phyloP scores from a whole-genome alignment of 129 eudicot genomes.

The Helianthus tuberosus region DNA sequence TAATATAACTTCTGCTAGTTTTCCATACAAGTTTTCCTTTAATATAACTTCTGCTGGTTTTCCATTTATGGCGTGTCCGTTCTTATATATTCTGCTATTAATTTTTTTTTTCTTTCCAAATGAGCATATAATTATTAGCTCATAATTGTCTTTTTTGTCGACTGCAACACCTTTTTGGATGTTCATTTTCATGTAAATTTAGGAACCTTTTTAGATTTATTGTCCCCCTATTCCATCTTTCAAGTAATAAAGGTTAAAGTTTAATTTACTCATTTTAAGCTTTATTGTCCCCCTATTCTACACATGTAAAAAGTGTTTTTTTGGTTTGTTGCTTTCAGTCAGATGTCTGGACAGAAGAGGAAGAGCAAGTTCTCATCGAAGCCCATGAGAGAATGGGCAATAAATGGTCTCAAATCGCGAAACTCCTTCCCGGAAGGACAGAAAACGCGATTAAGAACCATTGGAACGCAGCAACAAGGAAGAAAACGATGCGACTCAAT shows the following conservation, averaged over 20 bases:
- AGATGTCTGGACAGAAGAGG: slow-evolving; percentile 66
- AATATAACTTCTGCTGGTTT: no score
- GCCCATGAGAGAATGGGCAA: slow-evolving; percentile 55
- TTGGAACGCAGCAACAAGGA: slow-evolving; percentile 73
- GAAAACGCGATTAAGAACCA: slow-evolving; percentile 75
- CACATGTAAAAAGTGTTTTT: not conserved
- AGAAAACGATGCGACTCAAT: slow-evolving; percentile 40
- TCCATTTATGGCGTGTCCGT: no score
- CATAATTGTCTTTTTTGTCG: not conserved
- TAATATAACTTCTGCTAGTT: no score
- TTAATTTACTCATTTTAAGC: not conserved
- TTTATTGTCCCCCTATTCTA: not conserved
- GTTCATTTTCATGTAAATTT: slow-evolving; percentile 20
- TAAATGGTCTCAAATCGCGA: slow-evolving; percentile 66
- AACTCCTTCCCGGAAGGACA: slow-evolving; percentile 63
- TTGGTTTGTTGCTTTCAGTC: slow-evolving; percentile 38
- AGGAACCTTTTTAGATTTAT: not conserved
- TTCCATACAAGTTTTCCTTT: no score
- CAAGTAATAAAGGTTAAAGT: slow-evolving; percentile 5
- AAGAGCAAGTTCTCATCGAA: slow-evolving; percentile 55
- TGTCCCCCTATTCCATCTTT: slow-evolving; percentile 5
- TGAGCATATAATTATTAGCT: no score
- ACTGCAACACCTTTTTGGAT: not conserved
- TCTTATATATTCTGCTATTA: no score
- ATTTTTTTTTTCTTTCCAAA: no score